Evolutionary conservation across 169 alveolate genomes (phyloP), one percentile per base, ranked within the genome.

Genomic region (Plasmodium reichenowi): DNA sequence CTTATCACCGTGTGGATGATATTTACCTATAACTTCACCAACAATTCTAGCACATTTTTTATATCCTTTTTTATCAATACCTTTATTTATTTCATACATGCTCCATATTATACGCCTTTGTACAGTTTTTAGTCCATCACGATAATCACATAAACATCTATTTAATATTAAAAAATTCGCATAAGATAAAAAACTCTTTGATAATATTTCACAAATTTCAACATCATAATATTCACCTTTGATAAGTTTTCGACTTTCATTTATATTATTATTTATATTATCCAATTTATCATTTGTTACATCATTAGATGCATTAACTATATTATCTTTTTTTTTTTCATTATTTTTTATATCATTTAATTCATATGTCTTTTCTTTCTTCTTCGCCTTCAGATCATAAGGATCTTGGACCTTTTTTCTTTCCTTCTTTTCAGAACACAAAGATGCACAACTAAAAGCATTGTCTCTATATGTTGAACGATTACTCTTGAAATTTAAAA

Each of bases 1-100:
- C 85, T 94, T 93, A 88, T 95, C 97, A 20, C 96, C 94, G 76
- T 95, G 97, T 10, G 97, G 97, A 75, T 95, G 97, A 68, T 93
- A 95, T 62, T 93, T 93, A 2, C 97, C 97, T n/a, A 95, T 93
- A 3, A 95, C 97, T 64, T 95, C 97, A 2, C 97, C 97, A 22
- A 95, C 97, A 0, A 95, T 96, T 20, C 95, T 88, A 12, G 97
- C 97, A 60, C 97, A 94, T 64, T 95, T 95, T 29, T 96, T 83
- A 76, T 88, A 95, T 67, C 80, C 48, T 7, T 68, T 26, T 50
- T 58, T 75, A 8, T 68, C 70, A 4, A 32, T 29, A 15, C 92
- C 88, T 54, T 75, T 75, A 68, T 74, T 88, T 88, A 88, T 88
- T 88, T 93, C 96, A 68, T 93, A 92, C 97, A 95, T 95, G 24